Percentiles rank a stretch among this genome's conserved stretches.
These are phyloP conservation scores for Fusarium sublunatum DNA, from an alignment of 2,329 filamentous ascomycete species.

Conservation along the genomic window DNA sequence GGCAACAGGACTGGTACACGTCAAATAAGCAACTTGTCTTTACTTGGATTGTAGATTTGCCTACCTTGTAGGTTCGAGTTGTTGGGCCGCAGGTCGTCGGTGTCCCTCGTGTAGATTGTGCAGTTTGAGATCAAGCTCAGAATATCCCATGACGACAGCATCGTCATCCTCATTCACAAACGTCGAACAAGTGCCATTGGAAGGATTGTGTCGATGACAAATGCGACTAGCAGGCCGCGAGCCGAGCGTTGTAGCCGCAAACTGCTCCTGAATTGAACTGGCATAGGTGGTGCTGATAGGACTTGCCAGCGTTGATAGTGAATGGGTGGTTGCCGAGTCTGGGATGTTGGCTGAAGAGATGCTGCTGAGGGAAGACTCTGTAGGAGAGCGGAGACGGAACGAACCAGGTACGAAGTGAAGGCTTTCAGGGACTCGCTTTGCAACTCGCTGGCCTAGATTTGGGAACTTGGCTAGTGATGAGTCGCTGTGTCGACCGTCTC, in stretches of 20 bases:
- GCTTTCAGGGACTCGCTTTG: constrained; percentile 48
- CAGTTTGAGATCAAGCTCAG: constrained; percentile 45
- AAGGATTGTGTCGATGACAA: constrained; percentile 50
- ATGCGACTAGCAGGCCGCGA: constrained; percentile 46
- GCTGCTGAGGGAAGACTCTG: constrained; percentile 54
- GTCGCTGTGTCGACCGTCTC: constrained; percentile 34
- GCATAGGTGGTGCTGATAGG: constrained; percentile 53
- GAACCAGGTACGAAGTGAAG: constrained; percentile 45
- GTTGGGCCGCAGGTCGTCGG: constrained; percentile 8
- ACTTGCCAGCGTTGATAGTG: constrained; percentile 51
- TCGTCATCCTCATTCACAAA: constrained; percentile 53
- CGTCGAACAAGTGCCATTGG: constrained; percentile 53
- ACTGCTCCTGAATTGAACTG: constrained; percentile 50
- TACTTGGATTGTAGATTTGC: background rate
- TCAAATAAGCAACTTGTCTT: constrained; percentile 11
- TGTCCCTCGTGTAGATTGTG: constrained; percentile 29
- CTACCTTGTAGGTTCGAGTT: constrained; percentile 30
- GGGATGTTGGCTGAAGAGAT: constrained; percentile 53
- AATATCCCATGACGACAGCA: constrained; percentile 43
- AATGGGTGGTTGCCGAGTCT: constrained; percentile 55
- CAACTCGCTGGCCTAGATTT: constrained; percentile 11
- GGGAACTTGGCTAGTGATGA: constrained; percentile 35
- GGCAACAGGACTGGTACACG: constrained; percentile 19
- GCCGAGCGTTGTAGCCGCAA: constrained; percentile 43
- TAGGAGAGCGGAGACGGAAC: constrained; percentile 51